Percentiles rank a stretch among this genome's conserved stretches.
phyloP scores from a whole-genome alignment of 345 rosid species.

The Eucalyptus paniculata region DNA sequence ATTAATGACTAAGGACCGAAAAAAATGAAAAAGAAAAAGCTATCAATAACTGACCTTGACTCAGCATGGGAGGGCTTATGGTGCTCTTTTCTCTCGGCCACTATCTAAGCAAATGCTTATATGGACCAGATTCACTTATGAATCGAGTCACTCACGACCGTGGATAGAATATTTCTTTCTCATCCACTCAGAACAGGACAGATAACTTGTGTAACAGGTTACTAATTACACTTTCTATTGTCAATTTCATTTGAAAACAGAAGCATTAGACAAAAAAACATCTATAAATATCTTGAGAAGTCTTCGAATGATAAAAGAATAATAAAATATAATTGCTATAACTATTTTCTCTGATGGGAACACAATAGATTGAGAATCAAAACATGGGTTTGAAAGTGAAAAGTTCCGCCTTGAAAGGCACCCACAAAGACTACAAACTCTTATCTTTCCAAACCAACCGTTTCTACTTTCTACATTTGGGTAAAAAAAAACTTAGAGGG shows the following conservation, averaged over 20 bases:
- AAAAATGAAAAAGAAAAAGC: too few relatives aligned
- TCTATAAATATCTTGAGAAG: not conserved
- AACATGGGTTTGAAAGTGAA: too few relatives aligned
- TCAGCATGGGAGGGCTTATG: not conserved
- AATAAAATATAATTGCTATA: not conserved
- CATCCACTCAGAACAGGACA: rapidly evolving
- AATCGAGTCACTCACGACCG: rapidly evolving
- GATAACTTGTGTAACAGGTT: rapidly evolving
- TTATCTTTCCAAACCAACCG: too few relatives aligned
- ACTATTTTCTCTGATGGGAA: not conserved
- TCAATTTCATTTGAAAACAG: not conserved
- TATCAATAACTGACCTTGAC: not conserved
- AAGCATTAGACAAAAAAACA: not conserved
- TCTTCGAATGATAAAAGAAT: not conserved
- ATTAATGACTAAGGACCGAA: not conserved
- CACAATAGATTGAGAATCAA: not conserved
- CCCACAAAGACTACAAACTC: too few relatives aligned
- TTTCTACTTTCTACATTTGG: not conserved
- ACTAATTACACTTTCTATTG: rapidly evolving
- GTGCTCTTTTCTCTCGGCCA: not conserved
- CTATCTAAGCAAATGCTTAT: not conserved
- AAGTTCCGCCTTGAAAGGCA: too few relatives aligned
- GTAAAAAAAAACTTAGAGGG: too few relatives aligned
- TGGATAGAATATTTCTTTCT: not conserved
- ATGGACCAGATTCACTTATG: not conserved